Conservation (phyloP, 352 stramenopile genomes). For the Pythium chondricola region DNA sequence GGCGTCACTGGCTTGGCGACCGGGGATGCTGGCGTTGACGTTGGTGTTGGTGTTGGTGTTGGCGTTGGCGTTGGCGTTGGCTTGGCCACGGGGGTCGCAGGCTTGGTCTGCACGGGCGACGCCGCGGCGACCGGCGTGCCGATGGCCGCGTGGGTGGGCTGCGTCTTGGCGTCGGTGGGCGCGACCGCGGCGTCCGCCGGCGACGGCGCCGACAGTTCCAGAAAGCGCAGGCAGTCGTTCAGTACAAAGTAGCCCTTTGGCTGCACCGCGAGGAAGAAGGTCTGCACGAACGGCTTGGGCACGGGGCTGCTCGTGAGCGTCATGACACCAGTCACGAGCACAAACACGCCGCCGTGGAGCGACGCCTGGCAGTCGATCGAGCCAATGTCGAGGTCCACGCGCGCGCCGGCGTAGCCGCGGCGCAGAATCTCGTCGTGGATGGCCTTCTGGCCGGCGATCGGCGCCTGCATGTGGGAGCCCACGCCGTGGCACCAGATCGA, state of each 20-base stretch:
- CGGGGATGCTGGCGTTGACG: slow-evolving; percentile 18
- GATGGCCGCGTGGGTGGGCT: slow-evolving; percentile 28
- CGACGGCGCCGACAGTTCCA: slow-evolving; percentile 42
- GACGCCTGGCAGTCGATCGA: slow-evolving; percentile 85
- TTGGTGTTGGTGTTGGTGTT: slow-evolving; percentile 17
- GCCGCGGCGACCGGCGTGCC: slow-evolving; percentile 24
- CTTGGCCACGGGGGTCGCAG: slow-evolving; percentile 14
- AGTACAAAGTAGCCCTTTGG: slow-evolving; percentile 86
- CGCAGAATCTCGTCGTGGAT: slow-evolving; percentile 84
- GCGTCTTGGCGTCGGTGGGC: slow-evolving; percentile 28
- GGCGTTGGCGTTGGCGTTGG: slow-evolving; percentile 19
- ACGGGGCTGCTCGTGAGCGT: slow-evolving; percentile 42
- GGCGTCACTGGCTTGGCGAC: slow-evolving; percentile 10
- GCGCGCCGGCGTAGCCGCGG: slow-evolving; percentile 66
- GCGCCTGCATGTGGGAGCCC: slow-evolving; percentile 76
- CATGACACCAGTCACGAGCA: slow-evolving; percentile 86
- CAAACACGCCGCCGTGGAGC: slow-evolving; percentile 61
- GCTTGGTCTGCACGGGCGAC: slow-evolving; percentile 16
- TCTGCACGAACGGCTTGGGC: slow-evolving; percentile 82
- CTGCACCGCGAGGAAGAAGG: slow-evolving; percentile 84
- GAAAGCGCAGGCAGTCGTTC: slow-evolving; percentile 83
- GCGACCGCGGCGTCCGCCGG: slow-evolving; percentile 17
- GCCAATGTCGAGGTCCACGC: slow-evolving; percentile 73
- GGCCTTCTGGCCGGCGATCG: slow-evolving; percentile 63
- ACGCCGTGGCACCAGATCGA: slow-evolving; percentile 74